Conservation (phyloP, 2,329 filamentous ascomycete genomes). For the Tolypocladium ovalisporum region DNA sequence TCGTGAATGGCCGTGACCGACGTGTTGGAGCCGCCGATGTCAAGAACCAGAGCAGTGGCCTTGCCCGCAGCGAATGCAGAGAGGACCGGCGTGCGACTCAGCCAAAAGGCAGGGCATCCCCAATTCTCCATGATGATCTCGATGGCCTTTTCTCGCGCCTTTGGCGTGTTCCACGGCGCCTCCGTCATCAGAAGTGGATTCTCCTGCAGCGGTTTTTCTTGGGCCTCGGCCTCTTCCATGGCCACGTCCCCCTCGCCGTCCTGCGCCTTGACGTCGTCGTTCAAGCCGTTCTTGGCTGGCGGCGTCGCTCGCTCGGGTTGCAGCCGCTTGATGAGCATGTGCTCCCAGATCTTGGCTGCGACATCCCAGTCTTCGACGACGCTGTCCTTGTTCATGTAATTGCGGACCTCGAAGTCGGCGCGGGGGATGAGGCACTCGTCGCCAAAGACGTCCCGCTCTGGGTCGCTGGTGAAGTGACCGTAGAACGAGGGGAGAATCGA, state of each 20-base stretch:
- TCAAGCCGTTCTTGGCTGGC: slow-evolving; percentile 67
- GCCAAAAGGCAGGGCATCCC: slow-evolving; percentile 90
- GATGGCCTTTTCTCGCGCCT: slow-evolving; percentile 85
- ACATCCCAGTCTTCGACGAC: slow-evolving; percentile 95
- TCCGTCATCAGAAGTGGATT: slow-evolving; percentile 91
- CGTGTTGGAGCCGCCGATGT: slow-evolving; percentile 80
- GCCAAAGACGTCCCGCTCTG: slow-evolving; percentile 60
- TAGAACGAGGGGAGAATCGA: slow-evolving; percentile 88
- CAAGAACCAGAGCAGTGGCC: slow-evolving; percentile 82
- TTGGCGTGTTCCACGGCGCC: slow-evolving; percentile 80
- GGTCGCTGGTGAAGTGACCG: slow-evolving; percentile 42
- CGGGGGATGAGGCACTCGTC: slow-evolving; percentile 81
- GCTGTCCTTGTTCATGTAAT: slow-evolving; percentile 83
- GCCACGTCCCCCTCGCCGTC: slow-evolving; percentile 51
- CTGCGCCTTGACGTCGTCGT: slow-evolving; percentile 51
- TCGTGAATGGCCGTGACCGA: slow-evolving; percentile 89
- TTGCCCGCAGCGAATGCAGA: slow-evolving; percentile 89
- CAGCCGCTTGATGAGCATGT: slow-evolving; percentile 78
- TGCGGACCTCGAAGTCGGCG: slow-evolving; percentile 69
- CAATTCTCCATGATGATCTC: slow-evolving; percentile 97
- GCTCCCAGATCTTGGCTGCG: slow-evolving; percentile 82
- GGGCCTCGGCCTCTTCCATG: slow-evolving; percentile 39
- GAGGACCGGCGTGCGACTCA: slow-evolving; percentile 80
- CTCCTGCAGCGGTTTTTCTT: slow-evolving; percentile 77
- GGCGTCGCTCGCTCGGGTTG: slow-evolving; percentile 64